These are phyloP conservation scores for Gardenia jasminoides DNA, from an alignment of 257 asterid genomes.

Conservation along the genomic window DNA sequence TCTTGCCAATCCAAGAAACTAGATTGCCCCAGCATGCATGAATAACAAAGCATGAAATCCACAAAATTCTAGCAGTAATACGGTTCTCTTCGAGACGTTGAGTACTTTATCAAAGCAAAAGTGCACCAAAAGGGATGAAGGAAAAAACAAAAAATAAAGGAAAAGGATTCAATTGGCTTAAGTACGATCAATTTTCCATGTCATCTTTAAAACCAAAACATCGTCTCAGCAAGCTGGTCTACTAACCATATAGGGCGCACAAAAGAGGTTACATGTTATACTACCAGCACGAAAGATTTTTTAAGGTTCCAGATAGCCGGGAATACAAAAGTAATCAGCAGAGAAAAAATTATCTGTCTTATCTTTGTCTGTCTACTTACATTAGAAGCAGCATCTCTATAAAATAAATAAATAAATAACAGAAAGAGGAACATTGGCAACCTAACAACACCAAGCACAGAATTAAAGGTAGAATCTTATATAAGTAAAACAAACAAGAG, in stretches of 20 bases:
- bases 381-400: neutral
- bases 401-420: too few species aligned
- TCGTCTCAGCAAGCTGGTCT: constrained; percentile 2
- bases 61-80: neutral
- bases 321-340: too few species aligned
- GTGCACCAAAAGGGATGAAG: neutral
- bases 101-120: neutral
- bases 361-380: neutral
- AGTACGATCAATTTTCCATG: neutral
- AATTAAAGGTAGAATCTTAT: constrained; percentile 1
- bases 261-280: constrained; percentile 6
- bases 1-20: neutral
- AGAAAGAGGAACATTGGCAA: too few species aligned
- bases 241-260: neutral
- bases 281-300: neutral
- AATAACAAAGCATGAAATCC: neutral
- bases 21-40: neutral
- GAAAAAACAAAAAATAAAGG: neutral
- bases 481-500: neutral
- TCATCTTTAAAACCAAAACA: neutral
- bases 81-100: neutral
- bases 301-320: neutral
- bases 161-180: neutral
- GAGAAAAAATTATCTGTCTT: neutral
- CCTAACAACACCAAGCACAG: too few species aligned